A percentile compares a stretch with the other conserved stretches of the same genome.
Conservation (phyloP, 2,329 filamentous ascomycete genomes). For the Alternaria sp. region DNA sequence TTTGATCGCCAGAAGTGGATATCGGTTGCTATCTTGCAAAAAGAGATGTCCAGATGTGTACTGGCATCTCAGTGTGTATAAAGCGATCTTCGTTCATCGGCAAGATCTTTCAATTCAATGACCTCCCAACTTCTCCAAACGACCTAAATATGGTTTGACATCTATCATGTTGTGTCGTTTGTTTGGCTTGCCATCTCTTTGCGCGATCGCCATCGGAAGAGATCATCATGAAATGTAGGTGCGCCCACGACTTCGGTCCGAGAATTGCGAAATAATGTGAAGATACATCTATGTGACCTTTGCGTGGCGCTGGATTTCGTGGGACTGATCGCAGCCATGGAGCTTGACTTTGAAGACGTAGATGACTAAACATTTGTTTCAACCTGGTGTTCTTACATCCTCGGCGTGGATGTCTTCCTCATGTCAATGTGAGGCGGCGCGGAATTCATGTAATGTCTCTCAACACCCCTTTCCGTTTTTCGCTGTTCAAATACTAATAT, state of each 20-base stretch:
- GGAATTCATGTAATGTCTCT: background rate
- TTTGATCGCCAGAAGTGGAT: background rate
- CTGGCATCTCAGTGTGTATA: background rate
- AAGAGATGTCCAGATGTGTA: too few species aligned
- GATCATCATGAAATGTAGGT: background rate
- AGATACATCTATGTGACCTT: background rate
- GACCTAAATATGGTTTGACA: background rate
- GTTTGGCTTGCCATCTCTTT: background rate
- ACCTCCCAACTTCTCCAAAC: too few species aligned
- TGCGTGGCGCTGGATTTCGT: background rate
- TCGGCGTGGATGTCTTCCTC: background rate
- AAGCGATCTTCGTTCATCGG: background rate
- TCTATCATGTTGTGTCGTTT: background rate
- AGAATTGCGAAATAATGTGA: background rate
- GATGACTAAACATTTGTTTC: background rate
- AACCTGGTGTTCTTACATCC: background rate
- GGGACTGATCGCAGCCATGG: background rate
- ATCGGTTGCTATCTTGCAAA: background rate
- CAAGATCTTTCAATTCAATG: rapidly evolving
- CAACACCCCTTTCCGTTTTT: background rate
- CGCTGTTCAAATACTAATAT: background rate
- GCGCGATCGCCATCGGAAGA: background rate
- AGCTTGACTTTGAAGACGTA: background rate
- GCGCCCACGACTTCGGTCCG: background rate
- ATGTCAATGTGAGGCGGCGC: background rate